Evolutionary conservation across 2,329 filamentous ascomycete species (phyloP).

Genomic region (Sclerotinia spermophila): DNA sequence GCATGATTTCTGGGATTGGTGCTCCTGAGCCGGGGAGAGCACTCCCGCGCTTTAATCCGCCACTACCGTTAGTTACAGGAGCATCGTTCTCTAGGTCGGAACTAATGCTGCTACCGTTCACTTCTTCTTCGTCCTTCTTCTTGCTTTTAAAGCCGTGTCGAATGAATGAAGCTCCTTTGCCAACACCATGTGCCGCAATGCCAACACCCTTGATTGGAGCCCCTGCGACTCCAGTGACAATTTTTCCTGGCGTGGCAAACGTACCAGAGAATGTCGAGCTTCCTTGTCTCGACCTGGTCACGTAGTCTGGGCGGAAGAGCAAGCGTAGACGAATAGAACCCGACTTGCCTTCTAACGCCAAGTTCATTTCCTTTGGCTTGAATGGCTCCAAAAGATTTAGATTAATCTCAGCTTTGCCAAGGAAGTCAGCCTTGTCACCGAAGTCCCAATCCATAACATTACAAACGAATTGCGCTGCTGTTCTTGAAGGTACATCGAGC

Average conservation of each 20-base stretch:
- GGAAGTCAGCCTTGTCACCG: constrained; percentile 85
- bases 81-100: constrained; percentile 42
- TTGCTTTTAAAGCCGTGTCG: constrained; percentile 76
- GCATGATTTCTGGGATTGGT: constrained; percentile 18
- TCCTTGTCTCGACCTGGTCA: constrained; percentile 80
- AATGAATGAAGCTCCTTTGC: constrained; percentile 87
- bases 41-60: constrained; percentile 26
- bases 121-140: constrained; percentile 51
- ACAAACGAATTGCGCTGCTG: constrained; percentile 75
- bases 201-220: constrained; percentile 92
- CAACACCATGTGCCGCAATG: constrained; percentile 62
- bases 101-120: not conserved
- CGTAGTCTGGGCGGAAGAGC: constrained; percentile 89
- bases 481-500: constrained; percentile 74
- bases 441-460: constrained; percentile 96
- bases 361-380: constrained; percentile 67
- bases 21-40: constrained; percentile 16
- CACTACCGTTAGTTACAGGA: constrained; percentile 38
- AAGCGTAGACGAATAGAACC: constrained; percentile 78
- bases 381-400: constrained; percentile 83
- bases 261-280: constrained; percentile 91
- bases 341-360: constrained; percentile 83
- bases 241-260: constrained; percentile 80
- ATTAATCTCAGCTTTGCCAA: constrained; percentile 75
- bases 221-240: constrained; percentile 75